These are phyloP conservation scores for Sugiyamaella xylanicola DNA, from an alignment of 1,139 yeast genomes.

Conservation along the genomic window DNA sequence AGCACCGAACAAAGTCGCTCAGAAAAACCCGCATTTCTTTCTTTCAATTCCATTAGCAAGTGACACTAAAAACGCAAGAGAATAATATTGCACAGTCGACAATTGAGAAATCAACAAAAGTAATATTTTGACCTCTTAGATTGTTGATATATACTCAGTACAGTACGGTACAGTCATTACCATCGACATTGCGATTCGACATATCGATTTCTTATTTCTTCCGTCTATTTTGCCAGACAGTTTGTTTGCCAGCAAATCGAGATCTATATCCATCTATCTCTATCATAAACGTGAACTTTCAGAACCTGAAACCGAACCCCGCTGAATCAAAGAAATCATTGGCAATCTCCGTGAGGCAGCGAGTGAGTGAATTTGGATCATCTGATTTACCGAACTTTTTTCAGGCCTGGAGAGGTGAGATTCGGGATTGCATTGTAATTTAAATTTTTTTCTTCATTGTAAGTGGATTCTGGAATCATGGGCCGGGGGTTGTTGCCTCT, in stretches of 20 bases:
- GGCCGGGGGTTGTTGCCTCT: too few relatives aligned
- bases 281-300: too few relatives aligned
- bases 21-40: not conserved
- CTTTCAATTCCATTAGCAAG: not conserved
- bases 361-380: not conserved
- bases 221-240: not conserved
- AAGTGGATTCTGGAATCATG: not conserved
- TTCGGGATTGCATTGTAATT: slow-evolving; percentile 7
- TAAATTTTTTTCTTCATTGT: not conserved
- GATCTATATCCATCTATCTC: too few relatives aligned
- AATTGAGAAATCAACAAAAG: not conserved
- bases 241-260: not conserved
- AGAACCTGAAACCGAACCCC: not conserved
- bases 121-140: not conserved
- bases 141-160: too few relatives aligned
- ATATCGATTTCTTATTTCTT: too few relatives aligned
- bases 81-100: not conserved
- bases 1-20: not conserved
- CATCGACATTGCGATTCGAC: too few relatives aligned
- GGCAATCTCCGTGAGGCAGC: not conserved
- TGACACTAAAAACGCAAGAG: not conserved
- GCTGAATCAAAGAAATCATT: not conserved
- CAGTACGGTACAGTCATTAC: too few relatives aligned
- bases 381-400: not conserved
- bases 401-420: not conserved